Evolutionary conservation across 164 flowering plant species (phyloP), one percentile per base, ranked within the genome.

Genomic region (Nelumbo lutea): DNA sequence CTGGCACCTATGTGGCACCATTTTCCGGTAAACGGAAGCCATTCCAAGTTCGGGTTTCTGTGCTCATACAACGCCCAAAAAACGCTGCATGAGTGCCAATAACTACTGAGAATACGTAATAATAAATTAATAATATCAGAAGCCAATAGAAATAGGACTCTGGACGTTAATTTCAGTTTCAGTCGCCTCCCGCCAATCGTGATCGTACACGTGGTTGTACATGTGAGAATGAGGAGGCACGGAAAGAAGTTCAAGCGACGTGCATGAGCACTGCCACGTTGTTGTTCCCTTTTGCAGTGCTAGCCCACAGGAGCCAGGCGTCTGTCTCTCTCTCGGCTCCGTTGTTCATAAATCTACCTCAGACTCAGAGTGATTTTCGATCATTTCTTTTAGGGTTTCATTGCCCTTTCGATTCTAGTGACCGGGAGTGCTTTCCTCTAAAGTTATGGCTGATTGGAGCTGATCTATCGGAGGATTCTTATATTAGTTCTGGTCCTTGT

Each of bases 201-300:
- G 27, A 27, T 27, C 27, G 27, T 27, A 27, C 27, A 27, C 27
- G 27, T 27, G 27, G 27, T 27, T 27, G 27, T 9, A 47, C 51
- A 47, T 9, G 51, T 47, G 51, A 47, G 51, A 47, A 5, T n/a
- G 14, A 9, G 47, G 13, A 6, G 14, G n/a, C 45, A 65, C 7
- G 11, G 44, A 65, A 46, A 52, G 41, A 65, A 13, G 6, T 5
- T 65, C 53, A 61, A 64, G 64, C 51, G 72, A 69, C 66, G 53
- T 80, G 78, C 76, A 76, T 69, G 79, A 67, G 61, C 51, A 62
- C 45, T 73, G 80, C 79, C 84, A 79, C 84, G 84, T 79, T 47
- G 75, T 71, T 59, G 42, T 59, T 59, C 47, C 42, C 59, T 70
- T 73, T 79, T 74, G 27, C 27, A 68, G 76, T 77, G 80, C 62